A percentile compares a stretch with the other conserved stretches of the same genome.
Conservation (phyloP, 345 rosid genomes). For the Durio zibethinus region DNA sequence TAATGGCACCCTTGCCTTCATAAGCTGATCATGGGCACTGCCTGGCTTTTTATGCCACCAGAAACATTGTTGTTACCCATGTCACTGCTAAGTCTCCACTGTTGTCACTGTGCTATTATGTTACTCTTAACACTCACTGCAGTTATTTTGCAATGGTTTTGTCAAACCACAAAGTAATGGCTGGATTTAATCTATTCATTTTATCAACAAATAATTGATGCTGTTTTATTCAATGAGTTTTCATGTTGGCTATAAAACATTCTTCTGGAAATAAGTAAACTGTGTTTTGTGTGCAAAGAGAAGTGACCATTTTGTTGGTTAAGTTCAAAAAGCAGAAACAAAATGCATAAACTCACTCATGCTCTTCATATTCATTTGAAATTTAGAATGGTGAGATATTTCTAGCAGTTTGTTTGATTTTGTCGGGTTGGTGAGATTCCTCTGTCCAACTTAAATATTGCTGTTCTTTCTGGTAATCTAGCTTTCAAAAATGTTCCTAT, state of each 20-base stretch:
- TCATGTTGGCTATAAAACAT: background rate
- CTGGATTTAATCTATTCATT: background rate
- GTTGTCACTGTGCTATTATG: background rate
- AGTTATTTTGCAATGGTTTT: background rate
- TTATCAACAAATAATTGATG: background rate
- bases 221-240: background rate
- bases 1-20: constrained; percentile 29
- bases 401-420: background rate
- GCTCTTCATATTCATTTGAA: background rate
- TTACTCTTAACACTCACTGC: background rate
- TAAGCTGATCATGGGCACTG: background rate
- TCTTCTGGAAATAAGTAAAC: background rate
- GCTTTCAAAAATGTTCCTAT: background rate
- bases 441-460: background rate
- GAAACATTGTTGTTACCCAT: background rate
- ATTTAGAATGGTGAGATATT: background rate
- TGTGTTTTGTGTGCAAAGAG: background rate
- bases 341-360: background rate
- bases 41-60: background rate
- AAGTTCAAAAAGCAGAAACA: background rate
- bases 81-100: background rate
- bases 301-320: background rate
- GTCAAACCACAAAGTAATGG: background rate
- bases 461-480: background rate
- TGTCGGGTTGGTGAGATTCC: background rate